Base-by-base conservation (phyloP, 768 basidiomycete genomes). In the Sporobolomyces phaffii region DNA sequence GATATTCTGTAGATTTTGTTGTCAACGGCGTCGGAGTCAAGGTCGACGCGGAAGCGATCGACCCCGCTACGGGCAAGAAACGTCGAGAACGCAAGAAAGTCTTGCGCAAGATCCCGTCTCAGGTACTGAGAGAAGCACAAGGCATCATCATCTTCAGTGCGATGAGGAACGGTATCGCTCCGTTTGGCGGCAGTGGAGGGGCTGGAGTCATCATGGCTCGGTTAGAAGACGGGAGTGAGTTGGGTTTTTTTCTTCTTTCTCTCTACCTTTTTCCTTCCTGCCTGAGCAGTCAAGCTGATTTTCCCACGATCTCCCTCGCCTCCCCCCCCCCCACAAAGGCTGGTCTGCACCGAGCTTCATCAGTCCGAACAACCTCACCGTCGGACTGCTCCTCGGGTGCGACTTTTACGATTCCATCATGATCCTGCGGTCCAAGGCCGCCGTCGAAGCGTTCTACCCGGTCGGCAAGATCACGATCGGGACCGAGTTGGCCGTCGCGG, bases 341-440 rank as follows among this genome's bases (percentile, higher is more conserved):
- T 76, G 75, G 75, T 74, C 73, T 6, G 68, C 73, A 1, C 75
- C 75, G 2, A 69, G 65, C 6, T 66, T 69, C 20, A 68, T 76
- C 48, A 65, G 60, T 24, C 75, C 66, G 1, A 76, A 76, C 60
- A 74, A 74, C 53, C 43, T 76, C 1, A 50, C 72, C 0, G 68
- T 67, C 9, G 76, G 76, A 3, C 38, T 73, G 17, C 69, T 76
- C 67, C n/a, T 64, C 11, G 73, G 73, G 0, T 28, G 68, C 10
- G 71, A 72, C 41, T n/a, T 67, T 9, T 74, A 70, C 65, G 65
- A 74, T 31, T 59, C 50, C 10, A 61, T 76, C 26, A 72, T 75
- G 45, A 47, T 71, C 41, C 53, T 71, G 2, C 62, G 62, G 0
- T 73, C 74, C 8, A 65, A 69, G n/a, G 56, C 62, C 3, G 76